Conservation (phyloP, 2,329 filamentous ascomycete genomes). For the Pleomassaria siparia region DNA sequence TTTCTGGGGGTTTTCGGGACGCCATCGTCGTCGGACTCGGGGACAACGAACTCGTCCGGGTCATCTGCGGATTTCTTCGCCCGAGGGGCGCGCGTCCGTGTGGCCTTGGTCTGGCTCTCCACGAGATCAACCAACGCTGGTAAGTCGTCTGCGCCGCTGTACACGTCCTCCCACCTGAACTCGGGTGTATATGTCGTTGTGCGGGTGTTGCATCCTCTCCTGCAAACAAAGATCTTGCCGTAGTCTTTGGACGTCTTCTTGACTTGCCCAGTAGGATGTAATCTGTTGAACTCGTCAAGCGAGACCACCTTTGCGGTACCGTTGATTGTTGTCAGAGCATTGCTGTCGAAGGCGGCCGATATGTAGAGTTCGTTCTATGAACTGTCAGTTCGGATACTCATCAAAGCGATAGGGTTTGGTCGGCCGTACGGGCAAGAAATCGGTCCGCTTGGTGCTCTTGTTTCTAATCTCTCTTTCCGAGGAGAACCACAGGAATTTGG, state of each 20-base stretch:
- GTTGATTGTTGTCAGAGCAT: conserved; percentile 85
- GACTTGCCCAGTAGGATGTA: conserved; percentile 74
- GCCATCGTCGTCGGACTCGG: conserved; percentile 45
- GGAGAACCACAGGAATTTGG: conserved; percentile 94
- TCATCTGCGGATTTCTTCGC: conserved; percentile 39
- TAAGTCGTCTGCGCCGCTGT: conserved; percentile 67
- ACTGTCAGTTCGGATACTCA: conserved; percentile 13
- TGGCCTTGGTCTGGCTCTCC: conserved; percentile 71
- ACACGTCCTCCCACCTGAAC: conserved; percentile 88
- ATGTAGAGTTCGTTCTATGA: conserved; percentile 85
- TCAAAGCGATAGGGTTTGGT: neutral
- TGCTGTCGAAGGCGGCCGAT: conserved; percentile 82
- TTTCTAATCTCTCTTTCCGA: conserved; percentile 87
- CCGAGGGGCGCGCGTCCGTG: conserved; percentile 54
- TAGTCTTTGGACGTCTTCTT: conserved; percentile 71
- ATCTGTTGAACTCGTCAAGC: conserved; percentile 63
- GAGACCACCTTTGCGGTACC: conserved; percentile 84
- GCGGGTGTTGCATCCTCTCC: conserved; percentile 83
- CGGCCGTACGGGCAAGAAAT: conserved; percentile 66
- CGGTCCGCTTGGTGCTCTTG: conserved; percentile 76
- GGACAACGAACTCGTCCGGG: conserved; percentile 48
- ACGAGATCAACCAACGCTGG: conserved; percentile 67
- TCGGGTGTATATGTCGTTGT: conserved; percentile 91
- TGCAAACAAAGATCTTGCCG: conserved; percentile 87
- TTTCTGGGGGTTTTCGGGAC: conserved; percentile 50